Conservation (phyloP, 805 yeast genomes). For the Candida yuanshanica region DNA sequence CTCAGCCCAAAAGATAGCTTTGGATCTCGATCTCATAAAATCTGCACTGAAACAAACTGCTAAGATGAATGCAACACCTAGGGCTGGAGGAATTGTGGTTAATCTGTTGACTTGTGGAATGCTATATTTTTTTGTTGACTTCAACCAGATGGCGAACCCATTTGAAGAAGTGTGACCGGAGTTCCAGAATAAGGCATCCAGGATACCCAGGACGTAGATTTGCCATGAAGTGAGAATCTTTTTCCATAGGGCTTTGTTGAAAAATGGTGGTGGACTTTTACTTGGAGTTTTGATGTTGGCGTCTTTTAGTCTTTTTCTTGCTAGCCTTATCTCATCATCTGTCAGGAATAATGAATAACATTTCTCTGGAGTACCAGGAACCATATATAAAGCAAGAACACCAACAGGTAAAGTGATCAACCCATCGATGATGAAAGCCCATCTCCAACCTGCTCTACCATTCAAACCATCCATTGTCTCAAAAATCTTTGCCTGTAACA, state of each 20-base stretch:
- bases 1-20: constrained; percentile 38
- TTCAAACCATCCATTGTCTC: constrained; percentile 34
- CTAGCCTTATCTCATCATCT: constrained; percentile 51
- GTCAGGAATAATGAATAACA: constrained; percentile 48
- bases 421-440: constrained; percentile 62
- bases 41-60: constrained; percentile 21
- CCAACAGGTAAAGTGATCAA: constrained; percentile 56
- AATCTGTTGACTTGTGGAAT: constrained; percentile 33
- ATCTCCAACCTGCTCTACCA: constrained; percentile 55
- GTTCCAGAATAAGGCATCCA: constrained; percentile 51
- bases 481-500: constrained; percentile 43
- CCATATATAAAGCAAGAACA: constrained; percentile 43
- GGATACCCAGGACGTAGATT: constrained; percentile 40
- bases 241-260: constrained; percentile 45
- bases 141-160: constrained; percentile 38
- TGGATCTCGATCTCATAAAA: constrained; percentile 35
- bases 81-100: constrained; percentile 26
- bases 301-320: constrained; percentile 37
- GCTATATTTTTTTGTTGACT: constrained; percentile 32
- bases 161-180: constrained; percentile 43
- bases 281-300: constrained; percentile 28
- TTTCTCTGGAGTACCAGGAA: constrained; percentile 64
- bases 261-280: constrained; percentile 23
- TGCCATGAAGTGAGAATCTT: constrained; percentile 50
- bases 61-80: constrained; percentile 6